phyloP scores from a whole-genome alignment of 108 stramenopile genomes.

The Nitzschia palea region DNA sequence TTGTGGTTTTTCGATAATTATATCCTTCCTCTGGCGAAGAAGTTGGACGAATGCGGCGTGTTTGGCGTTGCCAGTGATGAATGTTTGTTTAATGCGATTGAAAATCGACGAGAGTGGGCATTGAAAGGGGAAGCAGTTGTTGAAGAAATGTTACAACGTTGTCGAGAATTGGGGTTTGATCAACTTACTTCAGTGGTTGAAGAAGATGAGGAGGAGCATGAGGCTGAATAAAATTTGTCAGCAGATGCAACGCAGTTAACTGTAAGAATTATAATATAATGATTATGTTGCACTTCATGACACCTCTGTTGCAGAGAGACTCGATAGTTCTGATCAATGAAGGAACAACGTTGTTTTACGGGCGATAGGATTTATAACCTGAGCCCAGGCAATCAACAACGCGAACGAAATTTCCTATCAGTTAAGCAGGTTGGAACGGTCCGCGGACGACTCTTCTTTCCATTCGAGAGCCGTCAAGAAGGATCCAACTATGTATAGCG shows the following conservation, averaged over 20 bases:
- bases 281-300: too few species aligned
- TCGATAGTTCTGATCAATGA: not conserved
- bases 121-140: slow-evolving; percentile 23
- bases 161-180: not conserved
- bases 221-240: too few species aligned
- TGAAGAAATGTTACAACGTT: slow-evolving; percentile 15
- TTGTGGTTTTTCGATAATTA: slow-evolving; percentile 29
- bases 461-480: slow-evolving; percentile 27
- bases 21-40: slow-evolving; percentile 9
- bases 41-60: slow-evolving; percentile 13
- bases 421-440: too few species aligned
- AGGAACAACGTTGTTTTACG: too few species aligned
- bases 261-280: too few species aligned
- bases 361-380: too few species aligned
- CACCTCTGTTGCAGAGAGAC: too few species aligned
- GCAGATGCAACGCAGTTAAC: too few species aligned
- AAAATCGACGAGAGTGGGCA: slow-evolving; percentile 33
- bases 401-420: too few species aligned
- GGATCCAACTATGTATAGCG: slow-evolving; percentile 79
- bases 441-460: slow-evolving; percentile 28
- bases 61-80: slow-evolving; percentile 29
- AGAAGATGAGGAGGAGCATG: not conserved
- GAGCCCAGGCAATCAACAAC: too few species aligned
- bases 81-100: slow-evolving; percentile 26
- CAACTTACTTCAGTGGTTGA: not conserved